Conservation (phyloP, 345 rosid genomes). For the Streptanthus diversifolius region DNA sequence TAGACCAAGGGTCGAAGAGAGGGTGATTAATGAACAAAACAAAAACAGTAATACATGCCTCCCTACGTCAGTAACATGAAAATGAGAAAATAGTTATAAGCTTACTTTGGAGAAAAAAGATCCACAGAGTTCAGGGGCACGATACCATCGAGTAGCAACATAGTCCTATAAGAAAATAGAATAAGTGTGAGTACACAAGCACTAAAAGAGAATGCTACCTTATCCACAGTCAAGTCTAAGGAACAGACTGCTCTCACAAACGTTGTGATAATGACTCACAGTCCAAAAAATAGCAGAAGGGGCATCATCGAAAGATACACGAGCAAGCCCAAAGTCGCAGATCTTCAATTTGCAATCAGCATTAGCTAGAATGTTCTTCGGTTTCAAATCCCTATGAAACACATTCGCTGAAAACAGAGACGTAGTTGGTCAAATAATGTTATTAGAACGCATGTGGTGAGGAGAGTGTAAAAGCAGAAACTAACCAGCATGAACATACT, state of each 20-base stretch:
- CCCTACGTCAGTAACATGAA: neutral
- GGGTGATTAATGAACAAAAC: neutral
- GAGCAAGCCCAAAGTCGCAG: conserved; percentile 96
- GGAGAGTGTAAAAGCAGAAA: neutral
- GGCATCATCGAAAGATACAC: conserved; percentile 89
- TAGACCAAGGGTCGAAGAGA: neutral
- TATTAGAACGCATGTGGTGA: neutral
- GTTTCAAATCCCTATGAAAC: conserved; percentile 93
- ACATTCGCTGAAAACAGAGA: conserved; percentile 63
- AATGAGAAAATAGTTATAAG: neutral
- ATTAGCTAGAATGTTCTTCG: conserved; percentile 94
- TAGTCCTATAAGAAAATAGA: conserved; percentile 54
- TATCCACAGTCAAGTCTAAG: neutral
- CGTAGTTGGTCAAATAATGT: conserved; percentile 12
- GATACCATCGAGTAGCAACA: conserved; percentile 98
- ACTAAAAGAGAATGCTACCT: neutral
- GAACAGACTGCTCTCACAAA: neutral
- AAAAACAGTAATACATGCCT: neutral
- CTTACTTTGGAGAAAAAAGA: conserved; percentile 74
- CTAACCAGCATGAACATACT: conserved; percentile 84
- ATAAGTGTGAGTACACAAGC: neutral
- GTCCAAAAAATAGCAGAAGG: conserved; percentile 97
- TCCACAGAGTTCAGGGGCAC: conserved; percentile 98
- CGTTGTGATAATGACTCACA: conserved; percentile 42
- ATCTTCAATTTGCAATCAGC: conserved; percentile 96